Conservation (phyloP, 768 basidiomycete genomes). For the Heimioporus sp. region DNA sequence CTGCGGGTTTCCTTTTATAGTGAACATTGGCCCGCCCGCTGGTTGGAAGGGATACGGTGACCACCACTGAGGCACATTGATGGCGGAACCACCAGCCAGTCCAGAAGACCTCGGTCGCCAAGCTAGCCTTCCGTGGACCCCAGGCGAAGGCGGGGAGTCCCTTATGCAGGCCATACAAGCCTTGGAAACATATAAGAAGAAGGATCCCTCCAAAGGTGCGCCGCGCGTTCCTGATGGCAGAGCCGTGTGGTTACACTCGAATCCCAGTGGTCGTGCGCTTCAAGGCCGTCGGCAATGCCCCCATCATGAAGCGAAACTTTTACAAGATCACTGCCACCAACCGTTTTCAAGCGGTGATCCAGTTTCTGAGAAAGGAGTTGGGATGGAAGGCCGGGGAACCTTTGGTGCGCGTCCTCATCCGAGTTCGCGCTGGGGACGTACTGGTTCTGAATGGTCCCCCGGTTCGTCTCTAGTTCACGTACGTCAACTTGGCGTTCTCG, state of each 20-base stretch:
- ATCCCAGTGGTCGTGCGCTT: slow-evolving; percentile 88
- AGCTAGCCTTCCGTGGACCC: slow-evolving; percentile 30
- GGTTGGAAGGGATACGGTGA: too few species aligned
- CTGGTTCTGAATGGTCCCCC: too few species aligned
- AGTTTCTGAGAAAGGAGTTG: slow-evolving; percentile 86
- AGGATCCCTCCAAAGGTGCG: slow-evolving; percentile 77
- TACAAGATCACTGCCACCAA: slow-evolving; percentile 97
- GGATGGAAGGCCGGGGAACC: slow-evolving; percentile 86
- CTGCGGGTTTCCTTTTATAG: too few species aligned
- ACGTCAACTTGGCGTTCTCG: slow-evolving; percentile 76
- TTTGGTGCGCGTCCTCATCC: slow-evolving; percentile 45
- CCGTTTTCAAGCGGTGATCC: slow-evolving; percentile 92
- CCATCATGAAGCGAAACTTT: slow-evolving; percentile 98
- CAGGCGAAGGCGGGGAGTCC: slow-evolving; percentile 31
- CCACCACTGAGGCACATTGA: slow-evolving; percentile 1
- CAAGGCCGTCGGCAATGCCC: slow-evolving; percentile 96
- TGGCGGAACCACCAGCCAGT: slow-evolving; percentile 31
- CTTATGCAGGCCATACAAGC: slow-evolving; percentile 59
- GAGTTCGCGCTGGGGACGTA: too few species aligned
- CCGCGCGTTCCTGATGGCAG: neutral
- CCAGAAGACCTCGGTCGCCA: slow-evolving; percentile 35
- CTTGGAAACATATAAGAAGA: slow-evolving; percentile 84
- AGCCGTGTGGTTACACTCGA: neutral
- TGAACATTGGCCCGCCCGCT: too few species aligned
- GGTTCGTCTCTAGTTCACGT: slow-evolving; percentile 48